Evolutionary conservation across 2,329 filamentous ascomycete genomes (phyloP), one percentile per base, ranked within the genome.

Genomic region (Metarhizium guizhouense): DNA sequence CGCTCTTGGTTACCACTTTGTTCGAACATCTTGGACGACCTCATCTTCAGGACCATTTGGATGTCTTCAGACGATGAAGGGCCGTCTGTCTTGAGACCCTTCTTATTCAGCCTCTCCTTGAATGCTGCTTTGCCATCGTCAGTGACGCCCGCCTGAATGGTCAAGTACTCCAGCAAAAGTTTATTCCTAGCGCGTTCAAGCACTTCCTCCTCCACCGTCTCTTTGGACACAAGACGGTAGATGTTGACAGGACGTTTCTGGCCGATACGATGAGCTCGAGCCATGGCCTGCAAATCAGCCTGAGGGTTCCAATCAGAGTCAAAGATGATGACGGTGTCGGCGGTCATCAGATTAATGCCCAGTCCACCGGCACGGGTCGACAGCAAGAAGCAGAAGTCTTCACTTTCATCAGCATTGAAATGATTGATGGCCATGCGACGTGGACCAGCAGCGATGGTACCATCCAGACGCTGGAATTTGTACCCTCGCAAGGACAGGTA

Each of bases 231-330:
- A 6, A 99, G 80, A 40, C 95, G 87, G 67, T 97, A 99, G 53
- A 99, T 93, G 61, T 89, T 97, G 61, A 99, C 94, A 6, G 94
- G 93, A 60, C 86, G 91, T 69, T 94, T 96, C 69, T 99, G 94
- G 3, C 94, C 94, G 61, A 99, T 99, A 70, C 94, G 88, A 73
- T 99, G 95, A 57, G 95, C 95, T 72, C 94, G 87, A 57, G 94
- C 94, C 94, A 99, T 99, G 45, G 94, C 94, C 70, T 99, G 94
- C 62, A 99, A 76, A 76, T 99, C 95, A 6, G 94, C 94, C 70
- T 99, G 94, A 18, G 94, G 95, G 63, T 99, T 99, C 94, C 95
- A 99, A 66, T 96, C 92, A 0, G 94, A 97, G 70, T 99, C 95
- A 65, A 97, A 99, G 48, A 99, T 87, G 64, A 99, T 86, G 61